These are phyloP conservation scores for Breviolum minutum DNA, from an alignment of 73 alveolate genomes.

Conservation along the genomic window DNA sequence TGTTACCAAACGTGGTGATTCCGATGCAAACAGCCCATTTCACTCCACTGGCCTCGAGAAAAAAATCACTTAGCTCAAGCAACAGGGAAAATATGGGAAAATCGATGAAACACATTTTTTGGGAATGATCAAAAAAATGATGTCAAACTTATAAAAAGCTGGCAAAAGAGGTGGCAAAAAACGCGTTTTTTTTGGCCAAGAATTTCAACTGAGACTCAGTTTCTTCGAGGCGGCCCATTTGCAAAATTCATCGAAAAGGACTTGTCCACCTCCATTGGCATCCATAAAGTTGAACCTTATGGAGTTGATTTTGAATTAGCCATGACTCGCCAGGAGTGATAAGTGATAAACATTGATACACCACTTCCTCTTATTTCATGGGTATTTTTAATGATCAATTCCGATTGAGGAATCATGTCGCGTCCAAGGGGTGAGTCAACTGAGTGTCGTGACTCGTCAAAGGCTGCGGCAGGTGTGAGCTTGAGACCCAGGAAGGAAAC, in stretches of 20 bases:
- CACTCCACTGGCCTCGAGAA: conserved; percentile 17
- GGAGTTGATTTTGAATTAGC: too few relatives aligned
- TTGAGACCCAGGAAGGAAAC: conserved; percentile 32
- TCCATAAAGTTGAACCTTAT: conserved; percentile 89
- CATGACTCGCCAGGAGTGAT: neutral
- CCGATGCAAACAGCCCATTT: neutral
- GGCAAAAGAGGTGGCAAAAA: neutral
- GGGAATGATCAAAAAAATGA: neutral
- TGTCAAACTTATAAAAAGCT: neutral
- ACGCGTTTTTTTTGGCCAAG: neutral
- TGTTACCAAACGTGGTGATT: neutral
- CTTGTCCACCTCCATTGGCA: conserved; percentile 79
- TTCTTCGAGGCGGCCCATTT: conserved; percentile 65
- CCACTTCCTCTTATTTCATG: neutral
- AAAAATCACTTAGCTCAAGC: neutral
- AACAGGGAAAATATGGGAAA: too few relatives aligned
- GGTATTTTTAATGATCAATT: neutral
- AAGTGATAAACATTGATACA: neutral
- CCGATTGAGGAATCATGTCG: neutral
- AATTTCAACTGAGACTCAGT: neutral
- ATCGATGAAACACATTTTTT: neutral
- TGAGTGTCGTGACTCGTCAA: conserved; percentile 32
- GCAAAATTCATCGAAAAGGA: conserved; percentile 91
- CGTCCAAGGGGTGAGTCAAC: neutral
- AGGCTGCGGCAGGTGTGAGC: conserved; percentile 68